Percentiles rank a stretch among this genome's conserved stretches.
Evolutionary conservation across 805 yeast genomes (phyloP).

Genomic region (Ogataea pignaliae): DNA sequence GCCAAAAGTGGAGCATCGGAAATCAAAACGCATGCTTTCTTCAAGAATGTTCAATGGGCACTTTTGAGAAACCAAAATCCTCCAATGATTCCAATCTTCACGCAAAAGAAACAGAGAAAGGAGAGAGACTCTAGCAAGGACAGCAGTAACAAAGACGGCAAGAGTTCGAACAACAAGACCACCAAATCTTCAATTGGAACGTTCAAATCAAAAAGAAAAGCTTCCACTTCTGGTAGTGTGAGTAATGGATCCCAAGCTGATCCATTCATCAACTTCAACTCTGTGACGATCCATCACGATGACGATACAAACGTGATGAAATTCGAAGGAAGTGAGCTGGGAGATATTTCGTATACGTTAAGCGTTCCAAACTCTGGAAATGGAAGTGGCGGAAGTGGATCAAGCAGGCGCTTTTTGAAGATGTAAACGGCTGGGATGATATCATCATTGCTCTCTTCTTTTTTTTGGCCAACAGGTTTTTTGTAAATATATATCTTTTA

Average conservation of each 20-base stretch:
- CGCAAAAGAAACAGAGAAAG: constrained; percentile 18
- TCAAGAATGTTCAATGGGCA: constrained; percentile 94
- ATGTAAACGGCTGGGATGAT: constrained; percentile 17
- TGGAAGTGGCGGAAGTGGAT: constrained; percentile 19
- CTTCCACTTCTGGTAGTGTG: constrained; percentile 22
- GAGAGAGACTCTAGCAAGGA: constrained; percentile 9
- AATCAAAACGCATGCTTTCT: constrained; percentile 84
- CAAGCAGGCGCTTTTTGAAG: constrained; percentile 25
- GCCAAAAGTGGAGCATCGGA: constrained; percentile 94
- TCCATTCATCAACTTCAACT: constrained; percentile 81
- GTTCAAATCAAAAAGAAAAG: constrained; percentile 32
- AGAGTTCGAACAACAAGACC: constrained; percentile 2
- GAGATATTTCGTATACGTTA: constrained; percentile 55
- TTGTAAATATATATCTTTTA: background rate
- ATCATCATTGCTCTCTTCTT: background rate
- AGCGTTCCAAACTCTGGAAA: constrained; percentile 25
- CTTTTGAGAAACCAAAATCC: constrained; percentile 87
- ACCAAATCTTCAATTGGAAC: constrained; percentile 39
- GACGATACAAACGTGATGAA: constrained; percentile 43
- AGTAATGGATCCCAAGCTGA: constrained; percentile 35
- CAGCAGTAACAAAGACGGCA: background rate
- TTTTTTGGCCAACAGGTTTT: too few species aligned
- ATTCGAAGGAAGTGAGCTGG: constrained; percentile 43
- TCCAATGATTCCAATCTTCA: constrained; percentile 86
- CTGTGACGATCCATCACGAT: constrained; percentile 80